A percentile compares a stretch with the other conserved stretches of the same genome.
Evolutionary conservation across 257 asterid genomes (phyloP).

Genomic region (Scutellaria galericulata): DNA sequence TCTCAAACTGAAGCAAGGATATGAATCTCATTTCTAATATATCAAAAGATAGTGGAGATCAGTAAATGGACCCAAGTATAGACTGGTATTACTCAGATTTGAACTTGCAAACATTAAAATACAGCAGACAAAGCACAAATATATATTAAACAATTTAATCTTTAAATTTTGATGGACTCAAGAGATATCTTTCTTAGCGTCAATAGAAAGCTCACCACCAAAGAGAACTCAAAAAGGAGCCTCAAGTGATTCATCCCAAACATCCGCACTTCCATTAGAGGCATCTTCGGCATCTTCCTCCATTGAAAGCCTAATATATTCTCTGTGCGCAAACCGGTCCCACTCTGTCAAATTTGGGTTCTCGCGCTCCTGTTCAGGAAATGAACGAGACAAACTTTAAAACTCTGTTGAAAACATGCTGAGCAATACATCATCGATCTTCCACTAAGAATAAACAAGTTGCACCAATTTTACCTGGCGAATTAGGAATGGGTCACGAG

Average conservation of each 20-base stretch:
- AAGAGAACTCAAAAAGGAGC: conserved; percentile 82
- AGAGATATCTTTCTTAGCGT: conserved; percentile 24
- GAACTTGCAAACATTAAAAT: conserved; percentile 5
- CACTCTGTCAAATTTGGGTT: conserved; percentile 98
- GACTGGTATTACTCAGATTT: conserved; percentile 9
- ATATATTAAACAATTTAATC: conserved; percentile 5
- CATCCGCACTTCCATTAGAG: conserved; percentile 98
- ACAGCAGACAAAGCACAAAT: conserved; percentile 7
- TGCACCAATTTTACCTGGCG: conserved; percentile 75
- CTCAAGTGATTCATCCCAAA: conserved; percentile 99
- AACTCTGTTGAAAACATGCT: conserved; percentile 25
- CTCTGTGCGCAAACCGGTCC: conserved; percentile 99
- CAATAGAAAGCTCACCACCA: conserved; percentile 55
- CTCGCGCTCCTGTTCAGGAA: conserved; percentile 83
- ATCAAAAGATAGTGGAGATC: conserved; percentile 8
- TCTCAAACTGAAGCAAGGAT: conserved; percentile 1
- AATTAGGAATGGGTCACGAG: conserved; percentile 94
- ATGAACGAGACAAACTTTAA: conserved; percentile 4
- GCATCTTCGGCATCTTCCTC: conserved; percentile 99
- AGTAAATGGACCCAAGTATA: neutral
- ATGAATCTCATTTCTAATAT: conserved; percentile 13
- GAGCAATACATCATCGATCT: conserved; percentile 5
- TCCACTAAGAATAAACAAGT: conserved; percentile 16
- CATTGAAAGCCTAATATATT: conserved; percentile 98
- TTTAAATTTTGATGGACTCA: conserved; percentile 5